Evolutionary conservation across 2,329 filamentous ascomycete species (phyloP).

Genomic region (Calonectria pseudoreteaudii): DNA sequence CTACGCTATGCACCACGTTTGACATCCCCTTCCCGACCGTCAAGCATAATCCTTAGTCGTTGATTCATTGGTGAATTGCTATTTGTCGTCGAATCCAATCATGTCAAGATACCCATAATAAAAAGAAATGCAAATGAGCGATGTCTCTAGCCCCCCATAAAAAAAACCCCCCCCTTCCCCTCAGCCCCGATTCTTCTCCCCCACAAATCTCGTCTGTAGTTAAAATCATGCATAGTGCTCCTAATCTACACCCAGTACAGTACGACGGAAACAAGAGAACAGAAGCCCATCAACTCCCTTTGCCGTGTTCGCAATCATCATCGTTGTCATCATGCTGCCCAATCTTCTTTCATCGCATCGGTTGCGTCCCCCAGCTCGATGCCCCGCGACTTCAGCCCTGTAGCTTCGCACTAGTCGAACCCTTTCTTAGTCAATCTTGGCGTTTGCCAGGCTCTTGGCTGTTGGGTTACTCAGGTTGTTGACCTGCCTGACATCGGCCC

Average conservation of each 20-base stretch:
- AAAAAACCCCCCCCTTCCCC: not conserved
- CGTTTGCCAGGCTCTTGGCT: conserved; percentile 74
- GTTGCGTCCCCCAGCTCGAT: not conserved
- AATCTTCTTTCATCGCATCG: not conserved
- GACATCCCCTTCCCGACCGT: not conserved
- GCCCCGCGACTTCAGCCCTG: not conserved
- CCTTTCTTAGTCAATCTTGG: conserved; percentile 77
- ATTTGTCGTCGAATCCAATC: conserved; percentile 9
- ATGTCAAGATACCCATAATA: conserved; percentile 18
- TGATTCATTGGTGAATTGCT: not conserved
- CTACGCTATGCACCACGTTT: not conserved
- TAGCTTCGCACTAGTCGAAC: not conserved
- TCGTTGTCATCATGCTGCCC: conserved; percentile 5
- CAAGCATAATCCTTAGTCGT: not conserved
- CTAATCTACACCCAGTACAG: conserved; percentile 20
- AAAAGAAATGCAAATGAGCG: conserved; percentile 15
- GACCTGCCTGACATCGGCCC: conserved; percentile 74
- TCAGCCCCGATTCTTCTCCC: conserved; percentile 8
- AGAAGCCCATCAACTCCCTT: conserved; percentile 27
- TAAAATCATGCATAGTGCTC: conserved; percentile 19
- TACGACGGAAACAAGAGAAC: conserved; percentile 24
- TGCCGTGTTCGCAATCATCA: conserved; percentile 12
- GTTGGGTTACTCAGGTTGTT: conserved; percentile 84
- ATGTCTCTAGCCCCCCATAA: conserved; percentile 11
- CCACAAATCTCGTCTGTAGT: conserved; percentile 10